These are phyloP conservation scores for Xylaria scruposa DNA, from an alignment of 495 filamentous ascomycete genomes.

Conservation along the genomic window DNA sequence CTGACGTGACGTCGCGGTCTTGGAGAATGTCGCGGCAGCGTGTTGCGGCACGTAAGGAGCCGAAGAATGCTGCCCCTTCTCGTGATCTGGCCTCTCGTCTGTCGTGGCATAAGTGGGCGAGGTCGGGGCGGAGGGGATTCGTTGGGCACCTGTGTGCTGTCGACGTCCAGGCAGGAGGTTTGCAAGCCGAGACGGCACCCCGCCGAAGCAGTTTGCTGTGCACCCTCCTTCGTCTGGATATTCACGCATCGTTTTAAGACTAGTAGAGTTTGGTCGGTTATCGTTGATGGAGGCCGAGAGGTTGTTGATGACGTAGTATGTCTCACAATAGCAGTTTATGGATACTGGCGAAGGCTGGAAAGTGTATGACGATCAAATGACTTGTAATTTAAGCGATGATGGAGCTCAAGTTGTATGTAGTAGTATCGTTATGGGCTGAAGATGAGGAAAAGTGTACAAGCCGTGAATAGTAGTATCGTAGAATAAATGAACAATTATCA, in stretches of 20 bases:
- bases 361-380: background rate
- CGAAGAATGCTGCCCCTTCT: background rate
- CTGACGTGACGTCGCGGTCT: constrained; percentile 45
- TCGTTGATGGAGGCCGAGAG: background rate
- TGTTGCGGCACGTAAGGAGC: constrained; percentile 46
- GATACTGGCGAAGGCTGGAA: background rate
- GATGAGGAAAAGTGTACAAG: background rate
- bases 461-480: background rate
- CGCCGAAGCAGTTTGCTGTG: background rate
- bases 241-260: constrained; percentile 2
- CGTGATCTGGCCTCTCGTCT: background rate
- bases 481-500: background rate
- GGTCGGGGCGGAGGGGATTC: background rate
- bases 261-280: background rate
- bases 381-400: background rate
- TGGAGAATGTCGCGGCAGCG: constrained; percentile 49
- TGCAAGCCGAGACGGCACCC: constrained; percentile 7
- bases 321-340: background rate
- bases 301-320: background rate
- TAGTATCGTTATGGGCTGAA: background rate
- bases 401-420: background rate
- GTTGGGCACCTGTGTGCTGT: background rate
- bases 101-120: background rate
- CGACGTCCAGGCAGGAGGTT: background rate
- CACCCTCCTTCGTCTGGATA: background rate